phyloP scores from a whole-genome alignment of 140 eudicot species.

The Anethum foeniculum region DNA sequence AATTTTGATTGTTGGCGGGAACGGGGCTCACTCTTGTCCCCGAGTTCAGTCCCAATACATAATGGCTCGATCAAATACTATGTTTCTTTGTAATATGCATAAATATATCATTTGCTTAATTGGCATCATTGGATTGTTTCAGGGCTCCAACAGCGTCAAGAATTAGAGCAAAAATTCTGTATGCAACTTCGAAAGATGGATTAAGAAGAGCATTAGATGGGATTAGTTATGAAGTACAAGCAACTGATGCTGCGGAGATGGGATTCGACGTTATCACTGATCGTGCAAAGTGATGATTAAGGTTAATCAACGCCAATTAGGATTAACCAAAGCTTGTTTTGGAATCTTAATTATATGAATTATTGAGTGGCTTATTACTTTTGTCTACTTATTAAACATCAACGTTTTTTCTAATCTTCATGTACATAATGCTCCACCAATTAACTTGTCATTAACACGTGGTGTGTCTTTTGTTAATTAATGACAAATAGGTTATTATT shows the following conservation, averaged over 20 bases:
- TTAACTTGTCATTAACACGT: background rate
- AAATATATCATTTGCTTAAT: background rate
- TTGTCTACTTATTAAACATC: background rate
- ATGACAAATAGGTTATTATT: background rate
- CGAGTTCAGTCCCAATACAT: too few species aligned
- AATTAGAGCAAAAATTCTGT: constrained; percentile 70
- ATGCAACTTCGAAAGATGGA: constrained; percentile 83
- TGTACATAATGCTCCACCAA: constrained; percentile 5
- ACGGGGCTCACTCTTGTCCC: too few species aligned
- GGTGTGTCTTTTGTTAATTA: constrained; percentile 3
- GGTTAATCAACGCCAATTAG: background rate
- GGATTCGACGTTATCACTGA: constrained; percentile 65
- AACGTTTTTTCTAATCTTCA: constrained; percentile 6
- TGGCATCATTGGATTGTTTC: background rate
- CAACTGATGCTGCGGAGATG: constrained; percentile 88
- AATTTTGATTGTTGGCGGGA: too few species aligned
- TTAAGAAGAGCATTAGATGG: constrained; percentile 82
- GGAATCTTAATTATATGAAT: constrained; percentile 1
- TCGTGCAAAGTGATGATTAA: constrained; percentile 44
- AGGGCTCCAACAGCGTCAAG: constrained; percentile 85
- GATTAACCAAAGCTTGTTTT: constrained; percentile 7
- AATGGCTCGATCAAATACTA: background rate
- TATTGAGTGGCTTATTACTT: background rate
- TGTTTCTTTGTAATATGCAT: background rate
- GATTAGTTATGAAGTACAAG: constrained; percentile 77